Base-by-base conservation (phyloP, 2,329 filamentous ascomycete species). In the Ophiocordyceps camponoti-saundersi region DNA sequence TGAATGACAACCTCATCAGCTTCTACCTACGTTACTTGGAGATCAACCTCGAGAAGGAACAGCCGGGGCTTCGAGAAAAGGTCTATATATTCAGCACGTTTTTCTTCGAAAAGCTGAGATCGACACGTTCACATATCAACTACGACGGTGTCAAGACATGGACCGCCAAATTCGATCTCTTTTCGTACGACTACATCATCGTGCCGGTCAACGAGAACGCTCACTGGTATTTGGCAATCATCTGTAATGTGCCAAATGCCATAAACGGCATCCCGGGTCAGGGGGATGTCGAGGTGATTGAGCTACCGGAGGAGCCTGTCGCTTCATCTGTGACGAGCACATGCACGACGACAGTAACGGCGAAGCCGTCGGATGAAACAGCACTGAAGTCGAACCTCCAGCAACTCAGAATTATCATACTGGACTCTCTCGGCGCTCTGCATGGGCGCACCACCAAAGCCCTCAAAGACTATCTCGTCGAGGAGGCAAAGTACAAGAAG, bases 171-270 rank as follows among this genome's bases (percentile, higher is more conserved):
- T 73, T 90, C 21, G 85, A 98, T 58, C 65, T 98, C 10, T 85
- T 96, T 56, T 74, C 72, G 6, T 88, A 85, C 55, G 86, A 95
- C 58, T 95, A 89, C 60, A 80, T 96, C 49, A 73, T 96, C 12
- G 83, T 98, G 7, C 92, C 92, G 0, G 86, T 98, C 60, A 93
- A 95, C 55, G 85, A 95, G 58, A 70, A 78, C 53, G 66, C 71
- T 1, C 92, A 98, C 62, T 98, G 93, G 92, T 96, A 92, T 63
- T 69, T 96, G 53, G 88, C 87, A 15, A 90, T 98, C 48, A 90
- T 98, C 46, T 95, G 87, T 72, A 95, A 98, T 56, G 73, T 90
- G 2, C 75, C 78, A 3, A 79, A 73, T 46, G 69, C 92, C 21
- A 57, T 77, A 44, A 43, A 34, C 2, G 51, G 45, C 21, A 41